Percentiles rank a stretch among this genome's conserved stretches.
These are phyloP conservation scores for Botrytis elliptica DNA, from an alignment of 2,329 filamentous ascomycete species.

Conservation along the genomic window DNA sequence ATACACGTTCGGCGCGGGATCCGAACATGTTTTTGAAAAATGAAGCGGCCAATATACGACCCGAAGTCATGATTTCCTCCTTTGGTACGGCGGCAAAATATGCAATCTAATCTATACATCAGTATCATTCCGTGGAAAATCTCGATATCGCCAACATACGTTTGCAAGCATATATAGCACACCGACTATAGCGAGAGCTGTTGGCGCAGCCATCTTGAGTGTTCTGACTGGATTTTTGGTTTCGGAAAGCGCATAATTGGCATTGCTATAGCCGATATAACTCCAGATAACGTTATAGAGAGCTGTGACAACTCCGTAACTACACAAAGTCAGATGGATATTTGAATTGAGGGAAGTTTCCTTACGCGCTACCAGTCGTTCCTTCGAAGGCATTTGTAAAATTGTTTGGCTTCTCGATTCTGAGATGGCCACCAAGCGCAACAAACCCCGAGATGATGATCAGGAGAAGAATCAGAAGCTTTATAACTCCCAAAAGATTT, in stretches of 20 bases:
- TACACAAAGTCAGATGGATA: constrained; percentile 12
- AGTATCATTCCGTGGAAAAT: not conserved
- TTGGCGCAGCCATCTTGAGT: constrained; percentile 62
- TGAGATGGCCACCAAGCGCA: constrained; percentile 59
- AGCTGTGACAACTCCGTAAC: constrained; percentile 63
- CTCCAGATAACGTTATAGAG: constrained; percentile 72
- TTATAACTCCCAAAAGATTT: constrained; percentile 64
- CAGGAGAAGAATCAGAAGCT: constrained; percentile 63
- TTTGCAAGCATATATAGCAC: constrained; percentile 66
- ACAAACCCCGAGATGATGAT: constrained; percentile 58
- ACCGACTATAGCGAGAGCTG: constrained; percentile 57
- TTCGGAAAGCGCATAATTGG: constrained; percentile 65
- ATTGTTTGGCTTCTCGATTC: constrained; percentile 61
- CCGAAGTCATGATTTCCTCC: constrained; percentile 51
- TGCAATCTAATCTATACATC: constrained; percentile 45
- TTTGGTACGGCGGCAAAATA: constrained; percentile 61
- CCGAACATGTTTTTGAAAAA: constrained; percentile 59
- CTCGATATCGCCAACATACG: constrained; percentile 40
- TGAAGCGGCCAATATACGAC: constrained; percentile 53
- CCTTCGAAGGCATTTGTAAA: constrained; percentile 64
- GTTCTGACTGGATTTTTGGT: constrained; percentile 64
- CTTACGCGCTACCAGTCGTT: constrained; percentile 60
- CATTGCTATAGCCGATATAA: constrained; percentile 67
- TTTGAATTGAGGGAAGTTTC: not conserved
- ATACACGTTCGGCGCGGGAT: constrained; percentile 52